phyloP scores from a whole-genome alignment of 352 stramenopile species.

The Pythium oligandrum region DNA sequence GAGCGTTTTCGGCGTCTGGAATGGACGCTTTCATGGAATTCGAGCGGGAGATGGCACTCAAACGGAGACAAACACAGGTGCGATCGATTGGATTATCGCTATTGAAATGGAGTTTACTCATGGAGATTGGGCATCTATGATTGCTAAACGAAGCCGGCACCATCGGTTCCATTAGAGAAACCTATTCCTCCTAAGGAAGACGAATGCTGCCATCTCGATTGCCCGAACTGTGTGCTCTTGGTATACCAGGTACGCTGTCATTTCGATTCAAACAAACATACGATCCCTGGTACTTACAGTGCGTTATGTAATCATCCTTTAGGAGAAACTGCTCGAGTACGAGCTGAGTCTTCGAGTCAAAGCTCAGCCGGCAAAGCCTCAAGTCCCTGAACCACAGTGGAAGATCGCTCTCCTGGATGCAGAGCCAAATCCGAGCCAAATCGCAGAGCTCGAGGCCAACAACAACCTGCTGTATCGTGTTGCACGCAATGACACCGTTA shows the following conservation, averaged over 20 bases:
- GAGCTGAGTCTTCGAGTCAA: slow-evolving; percentile 50
- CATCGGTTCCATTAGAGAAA: slow-evolving; percentile 32
- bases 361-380: slow-evolving; percentile 13
- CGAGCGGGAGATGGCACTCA: slow-evolving; percentile 75
- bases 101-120: not conserved
- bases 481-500: slow-evolving; percentile 55
- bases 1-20: slow-evolving; percentile 26
- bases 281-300: not conserved
- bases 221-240: slow-evolving; percentile 82
- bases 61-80: slow-evolving; percentile 29
- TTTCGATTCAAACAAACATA: not conserved
- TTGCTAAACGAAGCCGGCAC: slow-evolving; percentile 7
- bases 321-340: slow-evolving; percentile 85
- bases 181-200: slow-evolving; percentile 67
- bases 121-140: too few relatives aligned
- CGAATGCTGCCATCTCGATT: slow-evolving; percentile 82
- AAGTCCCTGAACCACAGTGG: slow-evolving; percentile 36
- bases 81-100: not conserved
- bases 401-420: slow-evolving; percentile 40
- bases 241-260: slow-evolving; percentile 60
- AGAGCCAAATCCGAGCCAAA: slow-evolving; percentile 16
- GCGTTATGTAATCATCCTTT: not conserved
- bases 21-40: slow-evolving; percentile 87
- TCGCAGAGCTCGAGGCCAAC: slow-evolving; percentile 26
- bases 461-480: slow-evolving; percentile 47